These are phyloP conservation scores for Cyberlindnera mrakii DNA, from an alignment of 805 yeast species.

Conservation along the genomic window DNA sequence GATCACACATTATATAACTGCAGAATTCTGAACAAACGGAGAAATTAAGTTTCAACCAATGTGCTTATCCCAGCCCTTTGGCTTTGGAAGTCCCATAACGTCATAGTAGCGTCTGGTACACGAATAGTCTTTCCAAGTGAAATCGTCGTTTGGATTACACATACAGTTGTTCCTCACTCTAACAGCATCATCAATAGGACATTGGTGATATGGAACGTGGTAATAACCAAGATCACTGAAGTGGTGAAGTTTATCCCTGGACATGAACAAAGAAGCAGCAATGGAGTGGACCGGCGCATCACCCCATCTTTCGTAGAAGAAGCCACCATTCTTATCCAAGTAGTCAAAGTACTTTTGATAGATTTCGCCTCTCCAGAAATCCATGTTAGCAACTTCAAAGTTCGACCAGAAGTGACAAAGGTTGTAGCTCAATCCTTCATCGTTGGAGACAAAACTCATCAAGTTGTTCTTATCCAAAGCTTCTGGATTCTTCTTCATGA, in stretches of 20 bases:
- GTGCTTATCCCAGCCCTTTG: conserved; percentile 65
- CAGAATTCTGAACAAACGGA: neutral
- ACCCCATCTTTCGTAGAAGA: conserved; percentile 92
- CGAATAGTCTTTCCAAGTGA: conserved; percentile 70
- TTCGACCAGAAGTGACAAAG: conserved; percentile 91
- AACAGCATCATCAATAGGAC: conserved; percentile 63
- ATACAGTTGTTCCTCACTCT: conserved; percentile 61
- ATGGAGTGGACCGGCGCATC: conserved; percentile 91
- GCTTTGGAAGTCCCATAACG: conserved; percentile 50
- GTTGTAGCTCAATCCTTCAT: conserved; percentile 66
- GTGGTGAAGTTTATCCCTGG: conserved; percentile 66
- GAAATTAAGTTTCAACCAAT: conserved; percentile 31
- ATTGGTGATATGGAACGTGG: conserved; percentile 76
- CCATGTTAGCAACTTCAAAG: conserved; percentile 73
- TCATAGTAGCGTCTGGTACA: conserved; percentile 63
- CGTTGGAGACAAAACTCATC: conserved; percentile 65
- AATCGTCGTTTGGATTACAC: conserved; percentile 65
- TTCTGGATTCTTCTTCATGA: conserved; percentile 54
- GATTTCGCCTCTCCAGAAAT: conserved; percentile 69
- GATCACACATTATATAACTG: too few species aligned
- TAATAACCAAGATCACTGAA: conserved; percentile 82
- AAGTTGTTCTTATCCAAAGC: conserved; percentile 54
- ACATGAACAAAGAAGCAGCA: conserved; percentile 75
- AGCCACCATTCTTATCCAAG: conserved; percentile 82
- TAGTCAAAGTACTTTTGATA: conserved; percentile 65